Percentiles rank a stretch among this genome's conserved stretches.
Evolutionary conservation across 352 stramenopile genomes (phyloP).

Genomic region (Hyphochytrium catenoides): DNA sequence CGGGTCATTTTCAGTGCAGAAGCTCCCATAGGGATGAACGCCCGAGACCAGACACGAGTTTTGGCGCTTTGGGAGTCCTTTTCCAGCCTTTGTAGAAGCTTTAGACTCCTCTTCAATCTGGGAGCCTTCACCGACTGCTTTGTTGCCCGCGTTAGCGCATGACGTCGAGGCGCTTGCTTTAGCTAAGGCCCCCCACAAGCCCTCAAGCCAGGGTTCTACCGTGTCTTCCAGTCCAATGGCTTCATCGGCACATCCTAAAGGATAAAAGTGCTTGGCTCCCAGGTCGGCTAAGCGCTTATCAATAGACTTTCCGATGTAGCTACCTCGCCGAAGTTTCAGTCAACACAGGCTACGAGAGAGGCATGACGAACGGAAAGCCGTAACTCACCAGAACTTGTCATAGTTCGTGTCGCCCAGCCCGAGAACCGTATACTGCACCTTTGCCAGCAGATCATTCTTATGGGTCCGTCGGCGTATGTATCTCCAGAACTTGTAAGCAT

Average conservation of each 20-base stretch:
- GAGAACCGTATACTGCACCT: conserved; percentile 60
- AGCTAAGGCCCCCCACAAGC: conserved; percentile 24
- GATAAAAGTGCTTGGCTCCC: conserved; percentile 45
- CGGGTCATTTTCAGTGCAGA: too few species aligned
- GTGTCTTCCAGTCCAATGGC: conserved; percentile 72
- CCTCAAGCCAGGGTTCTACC: conserved; percentile 73
- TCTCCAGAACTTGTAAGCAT: conserved; percentile 71
- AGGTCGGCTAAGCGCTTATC: conserved; percentile 66
- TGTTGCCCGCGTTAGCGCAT: too few species aligned
- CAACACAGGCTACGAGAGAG: not conserved
- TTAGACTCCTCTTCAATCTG: too few species aligned
- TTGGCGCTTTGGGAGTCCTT: too few species aligned
- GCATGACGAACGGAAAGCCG: not conserved
- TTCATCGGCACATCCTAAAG: conserved; percentile 63
- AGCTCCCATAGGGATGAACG: too few species aligned
- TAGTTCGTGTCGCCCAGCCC: conserved; percentile 91
- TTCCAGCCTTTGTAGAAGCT: too few species aligned
- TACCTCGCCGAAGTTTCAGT: too few species aligned
- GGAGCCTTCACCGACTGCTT: too few species aligned
- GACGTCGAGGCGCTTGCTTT: too few species aligned
- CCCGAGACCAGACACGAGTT: too few species aligned
- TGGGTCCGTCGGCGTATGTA: conserved; percentile 66
- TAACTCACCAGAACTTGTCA: conserved; percentile 73
- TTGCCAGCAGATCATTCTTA: conserved; percentile 35
- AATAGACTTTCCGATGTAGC: conserved; percentile 61